Base-by-base conservation (phyloP, 2,329 filamentous ascomycete species). In the Blastomyces emzantsi region DNA sequence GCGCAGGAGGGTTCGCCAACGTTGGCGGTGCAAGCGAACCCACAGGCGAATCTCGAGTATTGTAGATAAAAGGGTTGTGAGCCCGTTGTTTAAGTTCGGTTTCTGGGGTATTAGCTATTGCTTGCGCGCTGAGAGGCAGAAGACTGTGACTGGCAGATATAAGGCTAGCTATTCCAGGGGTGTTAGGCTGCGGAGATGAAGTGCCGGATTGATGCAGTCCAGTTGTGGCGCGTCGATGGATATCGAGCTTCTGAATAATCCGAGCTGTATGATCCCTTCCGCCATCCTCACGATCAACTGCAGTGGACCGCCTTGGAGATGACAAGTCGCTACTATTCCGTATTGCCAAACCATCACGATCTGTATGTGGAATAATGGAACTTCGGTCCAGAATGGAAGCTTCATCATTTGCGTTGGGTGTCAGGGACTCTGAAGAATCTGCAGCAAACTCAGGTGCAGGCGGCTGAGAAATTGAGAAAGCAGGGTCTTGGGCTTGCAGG, bases 401-500 rank as follows among this genome's bases (percentile, higher is more conserved):
- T 51, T 90, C 87, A 36, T 87, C 83, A 54, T 79, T 80, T 9
- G 78, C 75, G 64, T 81, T 77, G 6, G 79, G 75, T 19, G 80
- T 78, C 67, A 90, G 83, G 25, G 87, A 84, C 67, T 94, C 90
- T 5, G 87, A 80, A 7, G 83, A 80, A 71, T 90, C 92, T 25
- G 91, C 90, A 4, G 93, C 92, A 73, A 97, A 97, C 73, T 97
- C 93, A 0, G 92, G 90, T 6, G 92, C 87, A 39, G 89, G 87
- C 17, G 94, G 90, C 9, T 92, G 89, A 2, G 90, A 94, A 68
- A 99, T 95, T 7, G 92, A 89, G 77, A 97, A 99, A 15, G 94
- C 94, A 62, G 92, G 86, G 69, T 86, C 84, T 54, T 82, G 78
- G 33, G 78, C 75, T 4, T 75, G 75, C 5, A 74, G 66, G 33